These are phyloP conservation scores for Millerozyma miso DNA, from an alignment of 805 yeast genomes.

Conservation along the genomic window DNA sequence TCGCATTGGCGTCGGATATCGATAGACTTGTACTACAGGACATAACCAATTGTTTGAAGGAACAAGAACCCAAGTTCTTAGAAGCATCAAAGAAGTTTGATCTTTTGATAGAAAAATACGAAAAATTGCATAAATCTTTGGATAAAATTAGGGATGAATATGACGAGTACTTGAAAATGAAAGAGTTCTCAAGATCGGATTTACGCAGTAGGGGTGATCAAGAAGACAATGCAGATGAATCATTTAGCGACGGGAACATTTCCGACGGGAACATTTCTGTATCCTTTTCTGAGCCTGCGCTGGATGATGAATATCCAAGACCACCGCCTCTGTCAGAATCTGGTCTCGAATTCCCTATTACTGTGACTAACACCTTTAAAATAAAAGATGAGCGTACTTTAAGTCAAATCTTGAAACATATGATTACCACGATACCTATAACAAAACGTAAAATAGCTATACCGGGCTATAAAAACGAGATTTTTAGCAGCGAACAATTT, in stretches of 20 bases:
- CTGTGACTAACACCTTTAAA: conserved; percentile 20
- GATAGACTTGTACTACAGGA: conserved; percentile 31
- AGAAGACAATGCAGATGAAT: not conserved
- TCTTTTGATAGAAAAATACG: conserved; percentile 23
- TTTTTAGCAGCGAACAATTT: conserved; percentile 36
- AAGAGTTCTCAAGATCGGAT: conserved; percentile 24
- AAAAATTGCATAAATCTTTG: conserved; percentile 16
- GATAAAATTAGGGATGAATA: conserved; percentile 28
- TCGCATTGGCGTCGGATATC: conserved; percentile 26
- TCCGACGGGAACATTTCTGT: not conserved
- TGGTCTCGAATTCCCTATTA: conserved; percentile 28
- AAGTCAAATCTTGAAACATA: conserved; percentile 16
- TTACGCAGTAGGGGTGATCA: not conserved
- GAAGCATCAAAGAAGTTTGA: conserved; percentile 18
- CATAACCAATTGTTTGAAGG: conserved; percentile 32
- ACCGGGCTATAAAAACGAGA: conserved; percentile 37
- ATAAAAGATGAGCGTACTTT: conserved; percentile 17
- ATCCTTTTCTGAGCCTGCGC: conserved; percentile 2
- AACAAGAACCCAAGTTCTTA: conserved; percentile 31
- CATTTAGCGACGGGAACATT: not conserved
- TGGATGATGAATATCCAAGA: conserved; percentile 4
- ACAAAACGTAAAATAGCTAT: conserved; percentile 31
- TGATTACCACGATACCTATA: conserved; percentile 21
- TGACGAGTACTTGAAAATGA: conserved; percentile 25
- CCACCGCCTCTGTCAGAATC: conserved; percentile 5